Conservation (phyloP, 2,329 filamentous ascomycete species). For the Trichoderma sp. region DNA sequence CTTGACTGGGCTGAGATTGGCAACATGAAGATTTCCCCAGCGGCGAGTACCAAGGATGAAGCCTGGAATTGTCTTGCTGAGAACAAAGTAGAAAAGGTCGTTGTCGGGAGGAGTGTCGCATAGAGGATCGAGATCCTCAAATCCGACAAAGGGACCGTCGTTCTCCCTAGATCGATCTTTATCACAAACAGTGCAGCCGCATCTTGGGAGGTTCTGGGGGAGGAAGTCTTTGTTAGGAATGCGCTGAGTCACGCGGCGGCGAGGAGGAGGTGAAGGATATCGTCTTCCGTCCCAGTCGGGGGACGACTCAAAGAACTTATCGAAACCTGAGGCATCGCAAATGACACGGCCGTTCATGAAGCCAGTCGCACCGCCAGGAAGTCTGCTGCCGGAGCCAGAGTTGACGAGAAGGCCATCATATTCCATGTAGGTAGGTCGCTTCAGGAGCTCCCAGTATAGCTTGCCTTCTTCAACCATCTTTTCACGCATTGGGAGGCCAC, state of each 20-base stretch:
- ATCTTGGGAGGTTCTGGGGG: constrained; percentile 41
- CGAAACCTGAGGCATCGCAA: constrained; percentile 42
- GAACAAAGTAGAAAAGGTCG: constrained; percentile 44
- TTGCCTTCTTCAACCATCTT: constrained; percentile 42
- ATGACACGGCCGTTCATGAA: constrained; percentile 43
- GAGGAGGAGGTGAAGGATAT: constrained; percentile 6
- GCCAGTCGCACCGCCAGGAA: constrained; percentile 32
- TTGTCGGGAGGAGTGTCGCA: constrained; percentile 36
- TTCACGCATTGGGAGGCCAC: constrained; percentile 34
- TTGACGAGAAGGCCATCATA: constrained; percentile 43
- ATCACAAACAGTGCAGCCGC: constrained; percentile 40
- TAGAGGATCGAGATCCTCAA: constrained; percentile 41
- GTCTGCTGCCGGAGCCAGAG: constrained; percentile 27
- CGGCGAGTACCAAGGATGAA: constrained; percentile 45
- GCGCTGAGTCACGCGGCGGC: neutral
- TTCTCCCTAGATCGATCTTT: constrained; percentile 23
- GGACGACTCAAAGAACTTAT: constrained; percentile 32
- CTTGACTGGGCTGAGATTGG: constrained; percentile 38
- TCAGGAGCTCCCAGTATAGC: constrained; percentile 47
- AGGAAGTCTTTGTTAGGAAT: constrained; percentile 35
- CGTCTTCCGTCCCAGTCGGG: constrained; percentile 26
- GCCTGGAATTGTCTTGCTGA: constrained; percentile 44
- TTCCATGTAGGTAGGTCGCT: constrained; percentile 45
- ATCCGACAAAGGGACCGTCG: constrained; percentile 37
- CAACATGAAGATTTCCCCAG: constrained; percentile 44